Percentiles rank a stretch among this genome's conserved stretches.
phyloP scores from a whole-genome alignment of 352 stramenopile genomes.

The Pythium aquatile region DNA sequence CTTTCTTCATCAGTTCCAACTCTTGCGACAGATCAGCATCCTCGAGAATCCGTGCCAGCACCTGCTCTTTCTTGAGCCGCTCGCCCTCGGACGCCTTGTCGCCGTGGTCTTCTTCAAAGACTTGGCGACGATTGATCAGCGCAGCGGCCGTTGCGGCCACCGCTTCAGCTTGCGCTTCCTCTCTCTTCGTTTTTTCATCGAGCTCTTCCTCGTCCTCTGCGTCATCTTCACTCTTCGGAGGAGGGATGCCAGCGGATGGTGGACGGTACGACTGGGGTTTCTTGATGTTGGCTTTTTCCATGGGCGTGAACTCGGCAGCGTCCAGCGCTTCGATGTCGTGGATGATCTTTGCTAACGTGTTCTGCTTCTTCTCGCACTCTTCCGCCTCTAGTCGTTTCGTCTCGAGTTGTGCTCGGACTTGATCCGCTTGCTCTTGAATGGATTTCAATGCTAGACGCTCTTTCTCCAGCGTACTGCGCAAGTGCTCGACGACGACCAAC shows the following conservation, averaged over 20 bases:
- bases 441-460: constrained; percentile 29
- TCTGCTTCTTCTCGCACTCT: constrained; percentile 26
- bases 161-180: constrained; percentile 2
- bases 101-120: constrained; percentile 42
- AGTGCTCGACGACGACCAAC: constrained; percentile 50
- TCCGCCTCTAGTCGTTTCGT: constrained; percentile 25
- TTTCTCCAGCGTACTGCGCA: constrained; percentile 28
- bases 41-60: constrained; percentile 44
- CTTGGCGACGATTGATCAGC: constrained; percentile 34
- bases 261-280: constrained; percentile 38
- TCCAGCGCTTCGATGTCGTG: constrained; percentile 68
- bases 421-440: constrained; percentile 25
- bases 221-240: constrained; percentile 6
- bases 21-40: constrained; percentile 44
- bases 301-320: constrained; percentile 46
- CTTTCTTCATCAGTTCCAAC: constrained; percentile 65
- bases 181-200: constrained; percentile 15
- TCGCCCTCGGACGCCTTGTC: constrained; percentile 5
- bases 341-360: constrained; percentile 47
- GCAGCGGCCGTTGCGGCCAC: background rate
- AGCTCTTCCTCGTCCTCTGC: constrained; percentile 25
- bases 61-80: constrained; percentile 47
- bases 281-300: constrained; percentile 61
- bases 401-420: constrained; percentile 12
- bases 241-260: constrained; percentile 28